Evolutionary conservation across 2,329 filamentous ascomycete species (phyloP), one percentile per base, ranked within the genome.

Genomic region (Stemphylium lycopersici): DNA sequence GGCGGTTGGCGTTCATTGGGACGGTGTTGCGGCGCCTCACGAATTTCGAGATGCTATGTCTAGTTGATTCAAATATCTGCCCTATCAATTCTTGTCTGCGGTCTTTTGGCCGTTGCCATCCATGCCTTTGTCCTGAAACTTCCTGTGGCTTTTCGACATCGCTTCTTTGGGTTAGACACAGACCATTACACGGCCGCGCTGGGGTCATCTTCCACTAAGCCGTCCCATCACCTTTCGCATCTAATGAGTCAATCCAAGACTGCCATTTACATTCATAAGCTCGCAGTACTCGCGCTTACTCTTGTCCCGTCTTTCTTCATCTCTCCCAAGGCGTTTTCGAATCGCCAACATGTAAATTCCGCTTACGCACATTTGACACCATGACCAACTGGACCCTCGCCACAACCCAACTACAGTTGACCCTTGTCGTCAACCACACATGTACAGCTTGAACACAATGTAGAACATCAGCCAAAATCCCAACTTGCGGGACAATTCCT

Each of bases 1-100:
- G 16, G 51, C 20, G 49, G 34, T 45, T 45, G 62, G 61, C 59
- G 58, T 68, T 60, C 39, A 41, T 41, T 44, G 50, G 50, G 45
- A 42, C 39, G 46, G 58, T 57, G 58, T 58, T 61, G 33, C 34
- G 49, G 48, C 39, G 52, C 51, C 52, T 45, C 45, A 48, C 42
- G 38, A 47, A 43, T 44, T 32, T 44, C 39, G 31, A 52, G 36
- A 43, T 56, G 43, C 22, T 48, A 47, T 36, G 48, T 36, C 31
- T 49, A 40, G 41, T 48, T 37, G 16, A 48, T 39, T 45, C 24
- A 38, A 4, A 55, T 45, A 51, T 37, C 32, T 46, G 10, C 24
- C 24, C 22, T 29, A 16, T 36, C 18, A 32, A 45, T 32, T 36
- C 31, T 48, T 32, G n/a, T 41, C 24, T 16, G 26, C 33, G 7